Conservation (phyloP, 768 basidiomycete species). For the Russula earlei region DNA sequence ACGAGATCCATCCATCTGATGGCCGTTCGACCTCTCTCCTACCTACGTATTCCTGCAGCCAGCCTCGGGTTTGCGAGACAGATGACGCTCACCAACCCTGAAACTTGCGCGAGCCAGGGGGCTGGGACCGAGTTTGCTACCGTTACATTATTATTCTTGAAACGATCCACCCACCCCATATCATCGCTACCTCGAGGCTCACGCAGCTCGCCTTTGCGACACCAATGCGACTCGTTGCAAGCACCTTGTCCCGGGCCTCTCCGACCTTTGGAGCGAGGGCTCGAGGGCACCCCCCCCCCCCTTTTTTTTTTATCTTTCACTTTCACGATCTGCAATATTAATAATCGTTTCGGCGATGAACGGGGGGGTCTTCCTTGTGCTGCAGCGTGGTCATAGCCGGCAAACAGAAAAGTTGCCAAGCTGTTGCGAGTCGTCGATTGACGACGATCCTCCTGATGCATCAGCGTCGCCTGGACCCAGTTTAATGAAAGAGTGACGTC, state of each 20-base stretch:
- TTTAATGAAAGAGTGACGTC: conserved; percentile 7
- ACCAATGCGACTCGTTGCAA: not conserved
- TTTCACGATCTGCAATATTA: too few species aligned
- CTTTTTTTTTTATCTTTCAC: too few species aligned
- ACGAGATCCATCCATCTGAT: not conserved
- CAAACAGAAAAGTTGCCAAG: not conserved
- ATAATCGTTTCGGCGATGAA: too few species aligned
- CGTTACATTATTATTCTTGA: too few species aligned
- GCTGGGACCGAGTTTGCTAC: not conserved
- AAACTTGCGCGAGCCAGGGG: not conserved
- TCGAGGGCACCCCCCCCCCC: too few species aligned
- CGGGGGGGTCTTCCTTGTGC: not conserved
- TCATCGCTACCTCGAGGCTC: conserved; percentile 1
- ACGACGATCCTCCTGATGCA: conserved; percentile 6
- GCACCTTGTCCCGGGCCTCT: not conserved
- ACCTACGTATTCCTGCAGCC: not conserved
- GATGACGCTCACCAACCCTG: not conserved
- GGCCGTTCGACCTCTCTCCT: not conserved
- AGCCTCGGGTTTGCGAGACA: not conserved
- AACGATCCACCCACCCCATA: too few species aligned
- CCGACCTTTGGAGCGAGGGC: not conserved
- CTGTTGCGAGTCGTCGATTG: not conserved
- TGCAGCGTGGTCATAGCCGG: not conserved
- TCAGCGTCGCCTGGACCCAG: not conserved
- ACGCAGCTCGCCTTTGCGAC: not conserved